Percentiles rank a stretch among this genome's conserved stretches.
Conservation (phyloP, 164 flowering plant species). For the Magnolia changhungtana region DNA sequence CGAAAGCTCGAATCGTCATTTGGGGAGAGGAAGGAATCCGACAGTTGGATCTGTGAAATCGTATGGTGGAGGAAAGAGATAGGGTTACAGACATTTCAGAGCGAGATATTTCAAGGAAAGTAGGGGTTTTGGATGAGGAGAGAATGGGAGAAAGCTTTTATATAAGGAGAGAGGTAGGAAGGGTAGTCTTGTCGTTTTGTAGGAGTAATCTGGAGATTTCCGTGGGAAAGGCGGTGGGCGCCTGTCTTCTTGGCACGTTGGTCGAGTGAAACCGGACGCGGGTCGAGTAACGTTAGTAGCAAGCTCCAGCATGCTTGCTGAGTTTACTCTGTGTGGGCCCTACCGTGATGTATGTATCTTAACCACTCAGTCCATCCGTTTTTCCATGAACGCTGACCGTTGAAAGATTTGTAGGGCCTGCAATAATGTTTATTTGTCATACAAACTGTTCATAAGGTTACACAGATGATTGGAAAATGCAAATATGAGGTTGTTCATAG, state of each 20-base stretch:
- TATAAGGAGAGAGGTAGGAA: background rate
- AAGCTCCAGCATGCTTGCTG: too few species aligned
- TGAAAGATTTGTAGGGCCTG: too few species aligned
- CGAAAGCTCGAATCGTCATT: background rate
- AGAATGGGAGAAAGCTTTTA: background rate
- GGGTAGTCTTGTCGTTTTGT: background rate
- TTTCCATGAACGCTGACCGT: too few species aligned
- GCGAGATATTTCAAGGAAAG: background rate
- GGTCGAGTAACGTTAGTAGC: too few species aligned
- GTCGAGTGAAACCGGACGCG: background rate
- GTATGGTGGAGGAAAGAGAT: slow-evolving; percentile 1
- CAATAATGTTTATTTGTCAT: too few species aligned
- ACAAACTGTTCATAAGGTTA: too few species aligned
- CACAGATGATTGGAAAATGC: too few species aligned
- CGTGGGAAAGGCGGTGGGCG: background rate
- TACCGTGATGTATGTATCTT: too few species aligned
- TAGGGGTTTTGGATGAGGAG: background rate
- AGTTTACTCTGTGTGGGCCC: too few species aligned
- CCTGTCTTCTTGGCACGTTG: background rate
- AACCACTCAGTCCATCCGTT: too few species aligned
- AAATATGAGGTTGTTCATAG: too few species aligned
- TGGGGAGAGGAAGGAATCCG: background rate
- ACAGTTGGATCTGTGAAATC: slow-evolving; percentile 1
- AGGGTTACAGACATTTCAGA: background rate
- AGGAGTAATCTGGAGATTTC: background rate